Conservation (phyloP, 306 rosid genomes). For the Canavalia ensiformis region DNA sequence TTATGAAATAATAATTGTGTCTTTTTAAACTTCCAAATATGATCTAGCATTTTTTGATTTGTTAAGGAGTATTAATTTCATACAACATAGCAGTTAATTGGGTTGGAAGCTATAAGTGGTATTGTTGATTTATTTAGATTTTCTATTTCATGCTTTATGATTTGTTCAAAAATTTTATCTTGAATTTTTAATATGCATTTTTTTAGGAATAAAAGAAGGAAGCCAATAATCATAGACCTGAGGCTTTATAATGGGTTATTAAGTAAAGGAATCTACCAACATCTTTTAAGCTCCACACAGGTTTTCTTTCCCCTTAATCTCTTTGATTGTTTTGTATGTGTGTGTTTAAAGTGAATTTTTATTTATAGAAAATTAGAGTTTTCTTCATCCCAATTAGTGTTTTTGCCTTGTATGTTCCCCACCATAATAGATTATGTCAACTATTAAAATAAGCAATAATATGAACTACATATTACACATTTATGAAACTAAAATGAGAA, state of each 20-base stretch:
- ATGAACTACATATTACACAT: too few species aligned
- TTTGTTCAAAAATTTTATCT: neutral
- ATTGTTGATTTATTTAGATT: neutral
- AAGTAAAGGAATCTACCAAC: conserved; percentile 86
- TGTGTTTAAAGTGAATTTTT: neutral
- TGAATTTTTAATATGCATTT: neutral
- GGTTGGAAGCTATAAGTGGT: conserved; percentile 84
- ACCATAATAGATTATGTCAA: too few species aligned
- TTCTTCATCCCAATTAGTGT: too few species aligned
- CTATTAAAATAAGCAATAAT: too few species aligned
- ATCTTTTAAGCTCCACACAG: conserved; percentile 93
- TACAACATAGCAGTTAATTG: conserved; percentile 83
- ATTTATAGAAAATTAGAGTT: too few species aligned
- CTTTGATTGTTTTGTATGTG: conserved; percentile 9
- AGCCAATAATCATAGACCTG: conserved; percentile 85
- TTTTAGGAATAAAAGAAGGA: conserved; percentile 89
- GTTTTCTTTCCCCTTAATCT: conserved; percentile 50
- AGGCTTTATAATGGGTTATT: conserved; percentile 79
- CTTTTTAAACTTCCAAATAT: conserved; percentile 64
- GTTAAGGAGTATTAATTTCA: conserved; percentile 81
- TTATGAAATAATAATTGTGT: neutral
- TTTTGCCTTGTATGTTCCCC: too few species aligned
- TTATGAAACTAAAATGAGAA: too few species aligned
- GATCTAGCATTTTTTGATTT: conserved; percentile 77
- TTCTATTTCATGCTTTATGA: conserved; percentile 19